Evolutionary conservation across 2,329 filamentous ascomycete species (phyloP), one percentile per base, ranked within the genome.

Genomic region (Epichloe brachyelytri): DNA sequence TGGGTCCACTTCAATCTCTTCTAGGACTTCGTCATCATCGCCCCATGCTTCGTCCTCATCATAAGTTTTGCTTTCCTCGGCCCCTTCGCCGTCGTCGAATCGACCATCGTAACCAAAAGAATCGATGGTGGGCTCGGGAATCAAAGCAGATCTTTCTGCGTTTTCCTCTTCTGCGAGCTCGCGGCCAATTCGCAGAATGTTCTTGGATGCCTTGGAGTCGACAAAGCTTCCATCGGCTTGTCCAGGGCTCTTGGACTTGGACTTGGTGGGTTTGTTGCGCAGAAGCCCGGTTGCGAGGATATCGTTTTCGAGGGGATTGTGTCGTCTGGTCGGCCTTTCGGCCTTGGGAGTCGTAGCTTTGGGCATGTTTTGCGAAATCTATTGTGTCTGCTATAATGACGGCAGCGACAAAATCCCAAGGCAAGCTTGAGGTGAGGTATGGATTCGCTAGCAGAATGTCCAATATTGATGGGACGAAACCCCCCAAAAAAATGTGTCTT

Each of bases 251-350:
- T 82, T 85, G 57, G 75, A 72, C 67, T 82, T 85, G 59, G 77
- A 76, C 72, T 88, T 88, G 58, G 82, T 82, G 33, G 80, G 75
- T 75, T 90, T 83, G 65, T 82, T 82, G 71, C 90, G 80, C 62
- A 91, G 66, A 57, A 83, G 73, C 54, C 83, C 76, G 52, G 83
- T 77, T 58, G 88, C 75, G 59, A 84, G 70, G 63, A 97, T 76
- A 62, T 97, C 93, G 63, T 95, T 86, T 60, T 91, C 85, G 54
- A 98, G 84, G 40, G 91, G 90, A 59, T 94, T 94, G 71, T 96
- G 91, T 57, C 87, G 82, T 62, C 84, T 81, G 54, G 75, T 75
- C 58, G 75, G 74, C 64, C 76, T 80, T 58, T 66, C 71, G 52
- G 74, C 75, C 58, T 73, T 76, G 17, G 79, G 74, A 52, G 78